Base-by-base conservation (phyloP, 2,329 filamentous ascomycete species). In the Epichloe coenophiala region DNA sequence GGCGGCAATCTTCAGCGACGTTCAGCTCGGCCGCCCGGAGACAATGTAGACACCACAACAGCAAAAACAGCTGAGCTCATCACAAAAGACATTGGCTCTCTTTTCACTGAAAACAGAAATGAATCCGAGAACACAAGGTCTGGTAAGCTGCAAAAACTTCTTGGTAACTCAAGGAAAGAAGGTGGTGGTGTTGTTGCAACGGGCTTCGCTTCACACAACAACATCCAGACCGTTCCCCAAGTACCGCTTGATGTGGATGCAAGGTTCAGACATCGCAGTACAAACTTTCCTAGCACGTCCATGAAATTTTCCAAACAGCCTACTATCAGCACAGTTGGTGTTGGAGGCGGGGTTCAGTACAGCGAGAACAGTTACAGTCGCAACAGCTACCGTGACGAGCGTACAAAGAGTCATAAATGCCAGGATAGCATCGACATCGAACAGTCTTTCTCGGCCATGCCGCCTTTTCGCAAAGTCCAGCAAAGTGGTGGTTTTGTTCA, bases 271-370 rank as follows among this genome's bases (percentile, higher is more conserved):
- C 64, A 66, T 41, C 68, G 65, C 35, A 56, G 60, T 12, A 61
- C 61, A 19, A 54, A 57, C 17, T 64, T 66, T 19, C 63, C 67
- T 0, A 58, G 63, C 46, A 59, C 63, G 13, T 61, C 65, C 1
- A 70, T 67, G 54, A 65, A 64, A 40, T 56, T 69, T 11, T 58
- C 62, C 5, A 55, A 72, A 44, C 68, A 65, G 43, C 60, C 63
- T 0, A 67, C 71, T 35, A 57, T 65, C n/a, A 75, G 70, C 57
- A 68, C 69, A 54, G 73, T 58, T 76, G 48, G 76, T 52, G 72
- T 75, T 8, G 72, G 69, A 5, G 76, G 72, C 46, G 60, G 69
- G 17, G 71, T 23, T 35, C 44, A 33, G 9, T 13, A 44, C 31
- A 48, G 49, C 49, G 45, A 44, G 40, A 38, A 45, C 45, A 51